These are phyloP conservation scores for Erysimum pusillum DNA, from an alignment of 441 rosid species.

Conservation along the genomic window DNA sequence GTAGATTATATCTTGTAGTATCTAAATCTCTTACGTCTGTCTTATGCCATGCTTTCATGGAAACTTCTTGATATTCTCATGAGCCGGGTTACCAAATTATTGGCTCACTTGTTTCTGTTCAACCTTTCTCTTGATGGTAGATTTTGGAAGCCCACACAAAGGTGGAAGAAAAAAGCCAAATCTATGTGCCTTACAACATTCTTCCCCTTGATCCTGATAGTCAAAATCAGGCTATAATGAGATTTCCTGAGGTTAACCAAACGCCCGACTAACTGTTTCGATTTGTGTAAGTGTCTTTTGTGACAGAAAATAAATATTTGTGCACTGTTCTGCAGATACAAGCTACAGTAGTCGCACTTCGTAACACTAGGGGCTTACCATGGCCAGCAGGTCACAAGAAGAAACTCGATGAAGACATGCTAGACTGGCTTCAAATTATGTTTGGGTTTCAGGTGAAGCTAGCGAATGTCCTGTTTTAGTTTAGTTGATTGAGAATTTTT, in stretches of 20 bases:
- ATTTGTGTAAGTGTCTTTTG: not conserved
- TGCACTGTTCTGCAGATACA: constrained; percentile 51
- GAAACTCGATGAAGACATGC: constrained; percentile 65
- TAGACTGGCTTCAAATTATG: constrained; percentile 75
- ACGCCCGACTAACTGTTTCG: not conserved
- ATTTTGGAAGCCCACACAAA: constrained; percentile 64
- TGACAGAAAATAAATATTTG: constrained; percentile 13
- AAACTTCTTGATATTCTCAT: constrained; percentile 29
- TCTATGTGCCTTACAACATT: constrained; percentile 63
- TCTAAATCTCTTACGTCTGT: not conserved
- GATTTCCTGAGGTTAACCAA: constrained; percentile 60
- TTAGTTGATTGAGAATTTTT: constrained; percentile 1
- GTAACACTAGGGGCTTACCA: constrained; percentile 69
- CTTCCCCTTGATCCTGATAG: constrained; percentile 80
- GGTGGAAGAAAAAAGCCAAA: constrained; percentile 62
- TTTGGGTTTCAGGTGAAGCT: constrained; percentile 70
- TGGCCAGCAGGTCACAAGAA: constrained; percentile 64
- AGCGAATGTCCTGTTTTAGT: constrained; percentile 11
- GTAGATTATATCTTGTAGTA: constrained; percentile 8
- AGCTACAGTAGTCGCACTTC: constrained; percentile 68
- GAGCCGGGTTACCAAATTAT: not conserved
- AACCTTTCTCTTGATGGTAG: constrained; percentile 46
- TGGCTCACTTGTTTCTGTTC: constrained; percentile 24
- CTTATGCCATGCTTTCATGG: constrained; percentile 11
- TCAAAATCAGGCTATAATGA: constrained; percentile 72